Evolutionary conservation across 73 alveolate species (phyloP), one percentile per base, ranked within the genome.

Genomic region (Tetrahymena borealis): DNA sequence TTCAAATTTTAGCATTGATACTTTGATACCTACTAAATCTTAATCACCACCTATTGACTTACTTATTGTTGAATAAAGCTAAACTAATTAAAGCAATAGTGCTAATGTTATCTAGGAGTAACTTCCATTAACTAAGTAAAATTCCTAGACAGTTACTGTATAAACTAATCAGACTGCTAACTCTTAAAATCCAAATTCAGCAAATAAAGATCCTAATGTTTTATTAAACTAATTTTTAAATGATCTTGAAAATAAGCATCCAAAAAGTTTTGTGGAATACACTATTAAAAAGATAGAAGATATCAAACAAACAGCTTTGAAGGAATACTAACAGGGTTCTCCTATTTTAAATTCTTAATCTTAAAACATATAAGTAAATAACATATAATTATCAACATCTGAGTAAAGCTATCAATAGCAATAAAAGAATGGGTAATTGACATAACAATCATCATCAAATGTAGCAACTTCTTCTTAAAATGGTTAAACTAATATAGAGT

Each of bases 391-490:
- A 79, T 31, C 33, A 39, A 33, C 78, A 40, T 79, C 93, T 32
- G 90, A 32, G n/a, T 9, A 90, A 91, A 43, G 94, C 41, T 42
- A 32, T 79, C 40, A 28, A 36, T 37, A 92, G 77, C 39, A 77
- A 79, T n/a, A 92, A 92, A 79, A 92, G 94, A 35, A 39, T 90
- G 77, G 36, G 94, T 43, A 91, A 91, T 91, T 43, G 77, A 32
- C 91, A 91, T 91, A 42, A 43, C 37, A 43, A 91, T 41, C 90
- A 78, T 15, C 32, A 40, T 41, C 39, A 41, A 42, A 37, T 91
- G 77, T 33, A 43, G 94, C n/a, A 43, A 43, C 41, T 91, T 91
- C 36, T n/a, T n/a, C n/a, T n/a, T n/a, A n/a, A n/a, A n/a, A n/a
- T n/a, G n/a, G n/a, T n/a, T n/a, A n/a, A n/a, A n/a, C n/a, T n/a